phyloP scores from a whole-genome alignment of 148 eudicot genomes.

The Fagopyrum tataricum region DNA sequence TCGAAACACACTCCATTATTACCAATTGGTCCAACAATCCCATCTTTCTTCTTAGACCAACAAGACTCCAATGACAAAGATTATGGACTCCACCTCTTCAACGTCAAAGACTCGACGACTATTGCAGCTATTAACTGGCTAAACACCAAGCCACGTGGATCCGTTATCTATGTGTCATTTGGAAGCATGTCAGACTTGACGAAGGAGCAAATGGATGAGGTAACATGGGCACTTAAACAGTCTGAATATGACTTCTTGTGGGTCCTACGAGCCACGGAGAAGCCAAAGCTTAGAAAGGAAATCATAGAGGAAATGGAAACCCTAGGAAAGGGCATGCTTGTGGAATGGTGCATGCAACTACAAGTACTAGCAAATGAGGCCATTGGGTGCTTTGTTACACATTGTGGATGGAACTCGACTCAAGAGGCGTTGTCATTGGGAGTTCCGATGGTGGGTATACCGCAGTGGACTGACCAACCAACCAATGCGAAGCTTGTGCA shows the following conservation, averaged over 20 bases:
- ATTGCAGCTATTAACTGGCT: constrained; percentile 42
- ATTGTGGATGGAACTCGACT: constrained; percentile 57
- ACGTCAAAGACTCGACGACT: constrained; percentile 13
- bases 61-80: constrained; percentile 30
- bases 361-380: constrained; percentile 30
- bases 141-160: constrained; percentile 20
- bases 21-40: constrained; percentile 54
- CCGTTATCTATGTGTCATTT: constrained; percentile 51
- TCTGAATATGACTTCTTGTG: constrained; percentile 35
- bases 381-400: constrained; percentile 40
- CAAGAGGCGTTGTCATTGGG: constrained; percentile 45
- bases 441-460: constrained; percentile 43
- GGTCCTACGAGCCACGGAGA: constrained; percentile 47
- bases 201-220: constrained; percentile 37
- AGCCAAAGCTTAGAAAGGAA: constrained; percentile 27
- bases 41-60: constrained; percentile 39
- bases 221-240: constrained; percentile 31
- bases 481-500: constrained; percentile 39
- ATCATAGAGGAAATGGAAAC: constrained; percentile 19
- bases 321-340: constrained; percentile 26
- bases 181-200: constrained; percentile 44
- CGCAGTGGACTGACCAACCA: constrained; percentile 42
- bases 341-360: constrained; percentile 44
- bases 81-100: constrained; percentile 41
- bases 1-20: constrained; percentile 26